Base-by-base conservation (phyloP, 495 filamentous ascomycete species). In the Penicillium angulare region DNA sequence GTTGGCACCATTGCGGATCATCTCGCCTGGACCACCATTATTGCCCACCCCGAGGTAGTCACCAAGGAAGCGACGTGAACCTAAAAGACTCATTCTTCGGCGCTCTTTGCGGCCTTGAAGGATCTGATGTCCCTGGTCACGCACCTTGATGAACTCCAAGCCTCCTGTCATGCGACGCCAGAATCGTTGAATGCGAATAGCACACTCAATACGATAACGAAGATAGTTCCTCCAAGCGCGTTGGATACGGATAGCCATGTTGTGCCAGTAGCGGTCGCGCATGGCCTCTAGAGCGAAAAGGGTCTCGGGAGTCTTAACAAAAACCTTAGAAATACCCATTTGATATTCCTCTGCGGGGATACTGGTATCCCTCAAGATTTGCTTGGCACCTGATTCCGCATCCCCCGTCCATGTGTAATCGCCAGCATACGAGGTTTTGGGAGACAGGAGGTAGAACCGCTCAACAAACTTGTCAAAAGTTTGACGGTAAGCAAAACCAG, bases 381-480 rank as follows among this genome's bases (percentile, higher is more conserved):
- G 89, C 67, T 86, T 89, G n/a, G 91, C 86, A 10, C 90, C 95
- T 17, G 86, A 86, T 52, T 90, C 83, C 42, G 86, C 79, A 61
- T 95, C 89, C 16, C 92, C 92, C 10, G 82, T 84, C 91, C 93
- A 97, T 3, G 89, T 97, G 67, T 96, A 97, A 59, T 97, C 92
- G 59, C 95, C 93, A 13, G 92, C 93, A 60, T 97, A 98, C 7
- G 87, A 92, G 1, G 90, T 95, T 57, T 93, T 90, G 10, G 91
- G 92, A 10, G 95, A 97, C 42, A 99, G 79, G 8, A 97, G 80
- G 66, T 93, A 97, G 75, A 97, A 99, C 29, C 95, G 87, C 68
- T 97, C 95, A 23, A 96, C 88, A 61, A 99, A 99, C 61, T 96
- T 97, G 64, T 97, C 95, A 56, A 95, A 99, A 0, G 92, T 95